Base-by-base conservation (phyloP, 495 filamentous ascomycete species). In the Aspergillus sclerotiicarbonarius region DNA sequence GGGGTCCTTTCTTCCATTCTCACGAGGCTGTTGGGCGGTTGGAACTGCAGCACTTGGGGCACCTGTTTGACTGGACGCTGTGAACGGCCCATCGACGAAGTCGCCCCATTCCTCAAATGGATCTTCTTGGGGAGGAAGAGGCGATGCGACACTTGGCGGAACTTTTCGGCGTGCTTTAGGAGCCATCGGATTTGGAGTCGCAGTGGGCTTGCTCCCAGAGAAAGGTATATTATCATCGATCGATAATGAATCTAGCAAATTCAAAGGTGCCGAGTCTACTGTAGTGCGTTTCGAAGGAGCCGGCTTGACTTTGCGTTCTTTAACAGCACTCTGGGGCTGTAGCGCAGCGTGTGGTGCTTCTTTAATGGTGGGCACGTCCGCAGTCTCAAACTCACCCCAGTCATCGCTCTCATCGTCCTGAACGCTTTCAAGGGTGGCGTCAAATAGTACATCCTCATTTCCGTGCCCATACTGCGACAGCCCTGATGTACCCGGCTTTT, bases 321-420 rank as follows among this genome's bases (percentile, higher is more conserved):
- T n/a, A 49, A 41, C 31, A 32, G 51, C 13, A 6, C 13, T 19
- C 0, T 30, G 37, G 4, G 10, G 48, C 8, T 61, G 57, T 29
- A 48, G n/a, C 15, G 44, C 47, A 30, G 30, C 13, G 52, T 51
- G 56, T 21, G 65, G 25, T 58, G 56, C 6, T 87, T 76, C 65
- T 87, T 91, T 31, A 77, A 81, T 51, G 80, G 85, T 4, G 81
- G 84, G 39, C 20, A 48, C 46, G 20, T 72, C 68, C 33, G 85
- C 81, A 13, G 79, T 79, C 63, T 89, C 88, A 61, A 91, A 91
- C 54, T 90, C 87, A 13, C 88, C 88, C 82, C 87, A 91, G 12
- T 85, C 87, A 64, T 90, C 87, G 33, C 88, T 84, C 7, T 80
- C 80, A 18, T 77, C 72, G 25, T 70, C 60, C 9, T 63, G 57